phyloP scores from a whole-genome alignment of 768 basidiomycete genomes.

The Pleurotus djamor region DNA sequence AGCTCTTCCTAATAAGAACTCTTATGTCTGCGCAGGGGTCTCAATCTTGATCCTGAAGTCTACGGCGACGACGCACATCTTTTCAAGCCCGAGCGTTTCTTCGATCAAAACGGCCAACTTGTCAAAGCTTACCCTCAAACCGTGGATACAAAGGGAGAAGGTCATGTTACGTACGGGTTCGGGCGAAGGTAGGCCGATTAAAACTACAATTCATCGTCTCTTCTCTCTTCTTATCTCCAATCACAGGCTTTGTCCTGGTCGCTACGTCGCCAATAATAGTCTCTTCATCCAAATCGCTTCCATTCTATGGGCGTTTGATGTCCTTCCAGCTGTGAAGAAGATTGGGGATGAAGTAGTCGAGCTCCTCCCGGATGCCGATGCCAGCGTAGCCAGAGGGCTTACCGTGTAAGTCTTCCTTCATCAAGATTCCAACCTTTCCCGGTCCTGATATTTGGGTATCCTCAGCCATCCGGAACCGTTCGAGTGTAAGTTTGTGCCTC shows the following conservation, averaged over 20 bases:
- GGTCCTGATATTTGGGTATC: too few species aligned
- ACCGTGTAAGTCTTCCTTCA: neutral
- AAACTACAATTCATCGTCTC: neutral
- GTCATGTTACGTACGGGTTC: constrained; percentile 32
- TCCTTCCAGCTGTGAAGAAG: neutral
- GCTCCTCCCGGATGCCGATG: neutral
- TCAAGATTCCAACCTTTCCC: neutral
- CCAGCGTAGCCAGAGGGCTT: neutral
- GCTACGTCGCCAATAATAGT: too few species aligned
- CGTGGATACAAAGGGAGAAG: constrained; percentile 26
- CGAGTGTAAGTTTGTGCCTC: neutral
- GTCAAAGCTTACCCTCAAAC: constrained; percentile 22
- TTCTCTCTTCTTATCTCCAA: neutral
- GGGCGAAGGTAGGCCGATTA: constrained; percentile 15
- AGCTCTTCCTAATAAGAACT: neutral
- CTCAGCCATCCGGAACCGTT: neutral
- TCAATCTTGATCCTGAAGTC: constrained; percentile 27
- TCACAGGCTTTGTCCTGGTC: neutral
- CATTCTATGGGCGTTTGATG: neutral
- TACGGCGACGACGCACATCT: constrained; percentile 27
- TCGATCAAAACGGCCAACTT: constrained; percentile 32
- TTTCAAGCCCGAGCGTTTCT: constrained; percentile 48
- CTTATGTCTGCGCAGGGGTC: constrained; percentile 19
- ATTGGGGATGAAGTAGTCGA: neutral
- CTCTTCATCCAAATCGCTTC: neutral